Base-by-base conservation (phyloP, 805 yeast species). In the Ogataea dorogensis region DNA sequence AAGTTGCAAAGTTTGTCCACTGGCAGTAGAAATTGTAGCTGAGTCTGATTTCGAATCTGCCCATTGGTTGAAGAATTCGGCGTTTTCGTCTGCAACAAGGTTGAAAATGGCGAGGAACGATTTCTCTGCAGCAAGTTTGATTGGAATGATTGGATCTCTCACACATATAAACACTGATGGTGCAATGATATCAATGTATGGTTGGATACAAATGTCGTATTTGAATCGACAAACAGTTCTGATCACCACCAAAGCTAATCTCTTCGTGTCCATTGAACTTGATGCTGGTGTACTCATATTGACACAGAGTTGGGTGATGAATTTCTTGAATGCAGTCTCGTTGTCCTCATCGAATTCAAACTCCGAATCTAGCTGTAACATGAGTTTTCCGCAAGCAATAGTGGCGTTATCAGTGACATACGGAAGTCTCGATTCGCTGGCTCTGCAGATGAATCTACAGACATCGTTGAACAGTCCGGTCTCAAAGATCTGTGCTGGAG, bases 121-220 rank as follows among this genome's bases (percentile, higher is more conserved):
- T 65, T 86, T 86, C 59, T 91, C 98, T 6, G 96, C 96, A 1
- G 97, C 96, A 44, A 91, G 70, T 53, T 88, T 89, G 49, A 91
- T 81, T 4, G 98, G 97, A 53, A 91, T 86, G 31, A 86, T 69
- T n/a, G 80, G 71, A 53, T 89, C 96, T 47, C 98, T 72, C 25
- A 91, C 81, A 57, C 93, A 81, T 0, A 81, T 66, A 58, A 91
- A 91, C 2, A 88, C 79, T 9, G 86, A 68, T 10, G 93, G 86
- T 3, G 73, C 86, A 33, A 91, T 50, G 0, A 61, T 43, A 47
- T 79, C 78, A 44, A 75, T 64, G 50, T 70, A 67, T 9, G 82
- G 79, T 38, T 64, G 62, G 31, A 86, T 63, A 16, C 75, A 58
- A 7, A 56, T 60, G 0, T 67, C 70, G 45, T 68, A 73, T 40